Evolutionary conservation across 192 early-diverging fungal genomes (phyloP).

Genomic region (Coemansia sp.): DNA sequence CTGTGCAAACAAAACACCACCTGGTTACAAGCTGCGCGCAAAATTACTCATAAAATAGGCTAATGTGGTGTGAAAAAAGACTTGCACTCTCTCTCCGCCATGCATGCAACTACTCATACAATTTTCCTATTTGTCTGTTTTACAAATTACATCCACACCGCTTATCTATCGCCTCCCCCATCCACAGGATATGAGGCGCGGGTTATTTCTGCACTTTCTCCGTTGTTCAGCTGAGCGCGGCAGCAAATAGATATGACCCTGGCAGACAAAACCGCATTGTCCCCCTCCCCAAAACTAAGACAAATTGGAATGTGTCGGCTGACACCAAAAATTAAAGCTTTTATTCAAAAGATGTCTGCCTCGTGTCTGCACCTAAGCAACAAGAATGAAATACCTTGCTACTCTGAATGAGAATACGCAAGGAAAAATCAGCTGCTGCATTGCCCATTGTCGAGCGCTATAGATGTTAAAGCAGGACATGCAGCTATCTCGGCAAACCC

Average conservation of each 20-base stretch:
- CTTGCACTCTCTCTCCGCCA: not conserved
- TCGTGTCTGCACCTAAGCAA: no score
- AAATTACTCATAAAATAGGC: no score
- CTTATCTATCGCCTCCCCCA: not conserved
- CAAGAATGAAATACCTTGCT: not conserved
- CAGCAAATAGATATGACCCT: not conserved
- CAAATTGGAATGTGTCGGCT: not conserved
- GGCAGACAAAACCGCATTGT: not conserved
- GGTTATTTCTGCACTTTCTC: not conserved
- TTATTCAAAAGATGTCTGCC: not conserved
- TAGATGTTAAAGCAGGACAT: not conserved
- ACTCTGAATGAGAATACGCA: not conserved
- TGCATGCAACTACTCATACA: conserved; percentile 1
- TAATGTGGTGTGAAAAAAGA: not conserved
- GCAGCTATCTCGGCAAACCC: conserved; percentile 15
- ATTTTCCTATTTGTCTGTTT: not conserved
- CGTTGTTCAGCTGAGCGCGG: not conserved
- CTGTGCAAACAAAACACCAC: no score
- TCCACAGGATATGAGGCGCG: not conserved
- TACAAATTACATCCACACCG: not conserved
- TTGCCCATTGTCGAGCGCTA: no score
- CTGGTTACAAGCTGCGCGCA: no score
- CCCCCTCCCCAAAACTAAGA: not conserved
- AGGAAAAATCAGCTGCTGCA: no score
- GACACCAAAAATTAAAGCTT: not conserved